These are phyloP conservation scores for Physocladia obscura DNA, from an alignment of 192 early-diverging fungal species.

Conservation along the genomic window DNA sequence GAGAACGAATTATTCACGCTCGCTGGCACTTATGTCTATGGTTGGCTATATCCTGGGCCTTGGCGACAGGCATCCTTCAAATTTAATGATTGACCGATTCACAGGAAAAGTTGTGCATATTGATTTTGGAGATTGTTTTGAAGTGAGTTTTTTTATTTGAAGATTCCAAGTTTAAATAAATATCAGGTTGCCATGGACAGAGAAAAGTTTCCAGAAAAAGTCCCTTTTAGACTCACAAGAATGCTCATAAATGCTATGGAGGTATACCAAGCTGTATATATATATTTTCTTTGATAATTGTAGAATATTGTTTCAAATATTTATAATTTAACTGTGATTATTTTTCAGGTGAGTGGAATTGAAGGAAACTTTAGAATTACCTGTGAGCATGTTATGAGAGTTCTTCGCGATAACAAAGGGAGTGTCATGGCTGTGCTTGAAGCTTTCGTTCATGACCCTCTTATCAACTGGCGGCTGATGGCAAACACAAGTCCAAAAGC, in stretches of 20 bases:
- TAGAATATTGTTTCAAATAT: not conserved
- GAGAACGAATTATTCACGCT: conserved; percentile 83
- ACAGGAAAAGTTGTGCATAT: conserved; percentile 88
- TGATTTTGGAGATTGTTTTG: conserved; percentile 92
- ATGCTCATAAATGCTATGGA: conserved; percentile 94
- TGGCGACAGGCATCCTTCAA: conserved; percentile 86
- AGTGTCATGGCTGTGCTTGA: conserved; percentile 89
- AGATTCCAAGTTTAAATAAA: not conserved
- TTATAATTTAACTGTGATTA: not conserved
- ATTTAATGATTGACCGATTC: conserved; percentile 77
- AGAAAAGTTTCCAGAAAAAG: conserved; percentile 86
- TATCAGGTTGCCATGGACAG: conserved; percentile 80
- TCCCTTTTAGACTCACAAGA: conserved; percentile 89
- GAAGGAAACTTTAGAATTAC: conserved; percentile 88
- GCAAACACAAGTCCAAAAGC: conserved; percentile 32
- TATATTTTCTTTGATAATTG: not conserved
- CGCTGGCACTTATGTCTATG: conserved; percentile 89
- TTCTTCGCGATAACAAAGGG: conserved; percentile 81
- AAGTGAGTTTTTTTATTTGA: conserved; percentile 45
- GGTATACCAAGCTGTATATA: too few relatives aligned
- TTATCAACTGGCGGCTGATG: conserved; percentile 76
- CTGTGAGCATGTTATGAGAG: conserved; percentile 85
- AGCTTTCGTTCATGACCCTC: conserved; percentile 88
- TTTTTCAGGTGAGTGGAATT: conserved; percentile 64
- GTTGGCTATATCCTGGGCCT: conserved; percentile 87